Evolutionary conservation across 1,139 yeast species (phyloP).

Genomic region (Suhomyces anneliseae): DNA sequence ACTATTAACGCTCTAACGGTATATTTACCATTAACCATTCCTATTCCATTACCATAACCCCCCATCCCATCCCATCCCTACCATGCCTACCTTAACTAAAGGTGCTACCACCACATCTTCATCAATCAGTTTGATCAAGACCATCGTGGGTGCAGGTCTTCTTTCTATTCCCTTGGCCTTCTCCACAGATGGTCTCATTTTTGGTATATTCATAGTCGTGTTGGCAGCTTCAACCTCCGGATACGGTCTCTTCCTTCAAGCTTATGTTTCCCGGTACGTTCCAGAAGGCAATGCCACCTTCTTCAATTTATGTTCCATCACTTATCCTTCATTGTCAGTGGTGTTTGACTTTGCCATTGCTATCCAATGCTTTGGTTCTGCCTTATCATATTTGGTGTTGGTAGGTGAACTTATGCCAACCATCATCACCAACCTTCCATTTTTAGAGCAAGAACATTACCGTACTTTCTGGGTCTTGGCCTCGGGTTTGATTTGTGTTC

Average conservation of each 20-base stretch:
- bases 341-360: slow-evolving; percentile 87
- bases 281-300: slow-evolving; percentile 80
- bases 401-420: slow-evolving; percentile 51
- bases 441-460: slow-evolving; percentile 16
- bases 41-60: no score
- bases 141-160: slow-evolving; percentile 88
- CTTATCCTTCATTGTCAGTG: slow-evolving; percentile 82
- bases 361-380: slow-evolving; percentile 67
- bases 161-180: slow-evolving; percentile 91
- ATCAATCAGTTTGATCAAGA: slow-evolving; percentile 61
- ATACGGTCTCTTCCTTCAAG: slow-evolving; percentile 76
- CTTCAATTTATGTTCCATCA: slow-evolving; percentile 76
- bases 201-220: slow-evolving; percentile 64
- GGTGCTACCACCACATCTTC: slow-evolving; percentile 42
- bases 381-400: slow-evolving; percentile 45
- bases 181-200: slow-evolving; percentile 74
- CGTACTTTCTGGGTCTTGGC: slow-evolving; percentile 41
- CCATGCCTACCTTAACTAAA: slow-evolving; percentile 6
- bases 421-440: slow-evolving; percentile 27
- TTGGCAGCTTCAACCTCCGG: slow-evolving; percentile 80
- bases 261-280: slow-evolving; percentile 67
- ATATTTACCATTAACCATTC: background rate
- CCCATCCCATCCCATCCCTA: background rate
- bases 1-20: no score
- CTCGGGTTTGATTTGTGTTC: slow-evolving; percentile 38